Evolutionary conservation across 164 flowering plant genomes (phyloP), one percentile per base, ranked within the genome.

Genomic region (Sedum album): DNA sequence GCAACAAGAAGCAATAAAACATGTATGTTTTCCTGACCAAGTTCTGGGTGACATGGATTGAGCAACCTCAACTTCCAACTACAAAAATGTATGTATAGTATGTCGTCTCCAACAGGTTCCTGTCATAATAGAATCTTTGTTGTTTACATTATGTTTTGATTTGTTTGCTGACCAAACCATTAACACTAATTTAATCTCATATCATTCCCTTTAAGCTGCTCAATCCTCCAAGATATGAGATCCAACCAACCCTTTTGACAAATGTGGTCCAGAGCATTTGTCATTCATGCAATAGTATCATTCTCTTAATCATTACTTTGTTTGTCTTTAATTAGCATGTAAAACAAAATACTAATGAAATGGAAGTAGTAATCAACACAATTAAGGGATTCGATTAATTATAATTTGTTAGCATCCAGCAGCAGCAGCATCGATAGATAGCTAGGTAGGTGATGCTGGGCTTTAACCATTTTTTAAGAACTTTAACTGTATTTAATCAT

Each of bases 241-340:
- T 57, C 20, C 62, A 57, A 28, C 62, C 62, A 57, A 57, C 31
- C 62, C 17, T 57, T 57, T 57, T 57, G 62, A 57, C 23, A 57
- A 26, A 26, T 57, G 33, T 57, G 62, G 62, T 57, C 62, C 62
- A 26, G 20, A 28, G 2, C n/a, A 7, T 57, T 55, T 55, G 61
- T 55, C 61, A 26, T 25, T 55, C 61, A 26, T 55, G 61, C 17
- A 57, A 15, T 6, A 57, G 62, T 28, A 57, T 57, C 35, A 57
- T 28, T 28, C 62, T 57, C 35, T 28, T 57, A 57, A 21, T 53
- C 60, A 53, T 53, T 53, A 14, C 60, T 5, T 23, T 53, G 60
- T 53, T 53, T n/a, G 60, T 53, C 60, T 53, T 53, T 23, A 53
- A 53, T 23, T 23, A 53, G 60, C 60, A 53, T 23, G 14, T 53